Base-by-base conservation (phyloP, 73 alveolate species). In the Paramecium bursaria region DNA sequence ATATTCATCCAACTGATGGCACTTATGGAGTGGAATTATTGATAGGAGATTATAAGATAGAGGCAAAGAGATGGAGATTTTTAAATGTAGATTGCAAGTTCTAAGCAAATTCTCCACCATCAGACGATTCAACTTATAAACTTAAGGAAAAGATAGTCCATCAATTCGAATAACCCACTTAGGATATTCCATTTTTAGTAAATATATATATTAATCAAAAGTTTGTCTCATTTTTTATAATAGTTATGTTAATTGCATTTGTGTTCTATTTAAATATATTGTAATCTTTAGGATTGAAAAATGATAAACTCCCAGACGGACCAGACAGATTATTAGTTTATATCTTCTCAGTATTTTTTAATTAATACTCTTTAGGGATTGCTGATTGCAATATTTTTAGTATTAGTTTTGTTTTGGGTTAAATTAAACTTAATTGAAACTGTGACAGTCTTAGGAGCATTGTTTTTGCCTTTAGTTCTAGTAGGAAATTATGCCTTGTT, bases 401-500 rank as follows among this genome's bases (percentile, higher is more conserved):
- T 67, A 0, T 42, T 67, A 9, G 35, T 27, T 17, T 46, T 67
- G 19, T 67, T 67, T 67, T 67, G 82, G 82, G 44, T 67, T 35
- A 15, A 35, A 42, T 67, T 67, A n/a, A 67, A 67, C 22, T 31
- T 67, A 44, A 67, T 67, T 3, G 82, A 67, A 67, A 67, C 82
- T 15, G 55, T 67, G 2, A 42, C 82, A n/a, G 5, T 67, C 2
- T 67, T 67, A 42, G 53, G 60, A 67, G 44, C 44, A 19, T 35
- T 67, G 27, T 39, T 53, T 14, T 10, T 67, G 10, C 82, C 82
- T 2, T 42, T 39, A 10, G 61, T 67, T 0, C 13, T 67, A 9
- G 82, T 67, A 39, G 82, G 82, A 11, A 67, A 67, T 14, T 67
- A 67, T 67, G 82, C 82, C 7, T 57, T 67, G 33, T 42, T 67